Base-by-base conservation (phyloP, 2,329 filamentous ascomycete genomes). In the Cladobotryum protrusum region DNA sequence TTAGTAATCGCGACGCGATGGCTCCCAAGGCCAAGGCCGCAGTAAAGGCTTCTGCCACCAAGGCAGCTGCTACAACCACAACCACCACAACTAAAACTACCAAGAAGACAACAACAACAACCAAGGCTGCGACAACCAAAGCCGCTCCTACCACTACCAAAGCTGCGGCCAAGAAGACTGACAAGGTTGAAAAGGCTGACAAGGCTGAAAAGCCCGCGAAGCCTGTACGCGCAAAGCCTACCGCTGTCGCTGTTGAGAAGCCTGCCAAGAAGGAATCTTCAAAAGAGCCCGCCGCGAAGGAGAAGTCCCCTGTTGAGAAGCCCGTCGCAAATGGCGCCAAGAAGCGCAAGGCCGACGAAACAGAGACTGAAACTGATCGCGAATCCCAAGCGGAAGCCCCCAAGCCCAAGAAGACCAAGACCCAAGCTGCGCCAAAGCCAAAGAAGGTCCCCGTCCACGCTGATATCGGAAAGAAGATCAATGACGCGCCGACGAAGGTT, bases 401-500 rank as follows among this genome's bases (percentile, higher is more conserved):
- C 43, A 50, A 56, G 54, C 32, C 55, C 15, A 60, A 60, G 48
- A 62, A 63, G 55, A 47, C 53, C 52, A 63, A 59, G 57, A 56
- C 56, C 18, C 51, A 57, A 34, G 50, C 54, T 13, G 45, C 46
- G 5, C 56, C 55, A 12, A 83, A 61, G 84, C 85, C 45, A 82
- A 84, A 63, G 83, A 84, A 51, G 79, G 80, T 57, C 15, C 29
- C 39, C 5, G 41, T 39, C 1, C 56, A 58, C 13, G 55, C 61
- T 24, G 56, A 51, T 7, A 66, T 83, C 54, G 83, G 89, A 62
- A 85, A 86, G 67, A 81, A 80, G 62, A 82, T 91, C 60, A 90
- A 89, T 65, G 64, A 78, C 19, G 73, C 48, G 12, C 52, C 52
- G 5, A 48, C 48, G 7, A 44, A 53, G 45, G 39, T 51, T n/a